Evolutionary conservation across 2,329 filamentous ascomycete genomes (phyloP), one percentile per base, ranked within the genome.

Genomic region (Claviceps cyperi): DNA sequence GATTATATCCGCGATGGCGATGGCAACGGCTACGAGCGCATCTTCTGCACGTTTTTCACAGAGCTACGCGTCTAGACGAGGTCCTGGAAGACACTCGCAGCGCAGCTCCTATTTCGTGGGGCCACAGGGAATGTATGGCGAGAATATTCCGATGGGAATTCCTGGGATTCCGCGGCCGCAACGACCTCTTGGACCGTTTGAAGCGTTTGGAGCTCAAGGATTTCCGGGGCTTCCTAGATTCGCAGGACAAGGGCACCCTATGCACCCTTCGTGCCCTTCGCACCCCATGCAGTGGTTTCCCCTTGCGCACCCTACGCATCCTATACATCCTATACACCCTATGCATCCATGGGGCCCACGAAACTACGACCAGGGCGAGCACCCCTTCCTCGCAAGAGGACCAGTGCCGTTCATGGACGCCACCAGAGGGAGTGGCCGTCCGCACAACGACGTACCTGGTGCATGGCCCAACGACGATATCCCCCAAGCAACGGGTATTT

Each of bases 401-500:
- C 52, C 17, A 28, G 7, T 32, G 28, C 28, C 15, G 9, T 17
- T 46, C 17, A 24, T 36, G 17, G 32, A 43, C 9, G 1, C 43
- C 3, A 21, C 13, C 11, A 19, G 38, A 5, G 36, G 13, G 37
- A 48, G 53, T 13, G 49, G 52, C 9, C 32, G 11, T 35, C 24
- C 43, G 28, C 41, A 15, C 41, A 38, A 38, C 47, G 43, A 51
- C 22, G 46, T 58, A 21, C 62, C 66, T 0, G 65, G 65, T 6
- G 60, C 63, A 5, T 68, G 65, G 67, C 65, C 66, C 7, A 54
- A 59, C 19, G 61, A 67, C n/a, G 48, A 52, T 11, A 11, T 32
- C 28, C 9, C 3, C 8, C 28, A 32, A 4, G 28, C 28, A 32
- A 11, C 28, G 9, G 9, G 28, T 32, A 11, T 32, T 4, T 32